These are phyloP conservation scores for Sphagnum magellanicum DNA, from an alignment of 228 moss, liverwort and hornwort species.

Conservation along the genomic window DNA sequence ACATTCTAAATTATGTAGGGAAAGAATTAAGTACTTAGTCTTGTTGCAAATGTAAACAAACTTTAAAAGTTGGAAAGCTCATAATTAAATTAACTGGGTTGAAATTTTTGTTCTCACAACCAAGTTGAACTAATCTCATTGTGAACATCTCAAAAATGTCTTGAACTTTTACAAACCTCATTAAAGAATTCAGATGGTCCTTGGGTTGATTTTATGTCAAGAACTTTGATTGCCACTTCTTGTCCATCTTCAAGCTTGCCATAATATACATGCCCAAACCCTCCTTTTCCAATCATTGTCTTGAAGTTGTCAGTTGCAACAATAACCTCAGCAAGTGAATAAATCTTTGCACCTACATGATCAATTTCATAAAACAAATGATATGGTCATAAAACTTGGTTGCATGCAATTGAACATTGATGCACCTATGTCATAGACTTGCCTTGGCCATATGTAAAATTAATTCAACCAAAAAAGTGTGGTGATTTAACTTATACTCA, in stretches of 20 bases:
- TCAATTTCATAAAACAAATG: neutral
- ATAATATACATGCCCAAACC: slow-evolving; percentile 27
- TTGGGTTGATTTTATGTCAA: slow-evolving; percentile 2
- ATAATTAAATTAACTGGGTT: no score
- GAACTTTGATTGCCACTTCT: slow-evolving; percentile 38
- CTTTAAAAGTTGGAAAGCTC: no score
- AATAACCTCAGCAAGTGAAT: slow-evolving; percentile 11
- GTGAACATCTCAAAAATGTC: neutral
- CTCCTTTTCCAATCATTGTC: slow-evolving; percentile 17
- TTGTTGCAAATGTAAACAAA: no score
- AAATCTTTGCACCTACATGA: slow-evolving; percentile 3
- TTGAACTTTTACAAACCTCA: slow-evolving; percentile 10
- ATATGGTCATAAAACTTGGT: neutral
- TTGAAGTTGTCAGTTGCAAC: slow-evolving; percentile 25
- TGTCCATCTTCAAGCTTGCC: slow-evolving; percentile 20
- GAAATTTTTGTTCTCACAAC: no score
- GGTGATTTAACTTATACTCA: no score
- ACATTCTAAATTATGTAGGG: no score
- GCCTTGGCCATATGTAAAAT: no score
- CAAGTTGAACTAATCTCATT: neutral
- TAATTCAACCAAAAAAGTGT: no score
- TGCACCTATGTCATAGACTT: no score
- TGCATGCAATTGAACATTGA: neutral
- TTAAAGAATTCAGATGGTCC: slow-evolving; percentile 20
- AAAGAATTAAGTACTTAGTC: no score